Base-by-base conservation (phyloP, 805 yeast genomes). In the Hagleromyces aurorensis region DNA sequence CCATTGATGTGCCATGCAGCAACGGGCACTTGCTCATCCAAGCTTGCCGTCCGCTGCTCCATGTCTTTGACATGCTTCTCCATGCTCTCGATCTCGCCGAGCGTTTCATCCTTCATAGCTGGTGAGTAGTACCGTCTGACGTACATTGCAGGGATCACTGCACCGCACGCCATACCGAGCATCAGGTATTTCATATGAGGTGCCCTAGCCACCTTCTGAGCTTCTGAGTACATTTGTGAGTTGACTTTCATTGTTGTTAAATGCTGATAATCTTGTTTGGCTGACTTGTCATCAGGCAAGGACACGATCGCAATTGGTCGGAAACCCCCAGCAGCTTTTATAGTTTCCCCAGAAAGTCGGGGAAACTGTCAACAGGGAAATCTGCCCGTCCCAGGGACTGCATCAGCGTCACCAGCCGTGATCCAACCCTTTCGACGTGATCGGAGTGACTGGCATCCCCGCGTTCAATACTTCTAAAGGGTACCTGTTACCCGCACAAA, bases 141-240 rank as follows among this genome's bases (percentile, higher is more conserved):
- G 20, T 49, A 49, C 30, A 50, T 34, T 3, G 54, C 41, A 4
- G 58, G 58, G 4, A 51, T 44, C 18, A 46, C 36, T 3, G 55
- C 52, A 16, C 51, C 55, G 22, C 55, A 44, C 3, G 43, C 40
- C 9, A 44, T 23, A 6, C 54, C 58, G 17, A 50, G 22, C 38
- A 50, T 34, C 22, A 50, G 22, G 23, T 43, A 43, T 19, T 37
- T 44, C 36, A 50, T 42, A 13, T 44, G 40, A 0, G 57, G 57
- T 19, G 28, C 32, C 21, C 44, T 37, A 4, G 52, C 54, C 11
- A 42, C 38, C 19, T 34, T 16, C 29, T 48, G 53, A 3, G 55
- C 56, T 26, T 52, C 57, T 19, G 44, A 22, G 25, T 44, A 50
- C 14, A 41, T 30, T 13, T 38, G 37, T 16, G 55, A 33, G 32